Base-by-base conservation (phyloP, 2,329 filamentous ascomycete genomes). In the Chalara sp. region DNA sequence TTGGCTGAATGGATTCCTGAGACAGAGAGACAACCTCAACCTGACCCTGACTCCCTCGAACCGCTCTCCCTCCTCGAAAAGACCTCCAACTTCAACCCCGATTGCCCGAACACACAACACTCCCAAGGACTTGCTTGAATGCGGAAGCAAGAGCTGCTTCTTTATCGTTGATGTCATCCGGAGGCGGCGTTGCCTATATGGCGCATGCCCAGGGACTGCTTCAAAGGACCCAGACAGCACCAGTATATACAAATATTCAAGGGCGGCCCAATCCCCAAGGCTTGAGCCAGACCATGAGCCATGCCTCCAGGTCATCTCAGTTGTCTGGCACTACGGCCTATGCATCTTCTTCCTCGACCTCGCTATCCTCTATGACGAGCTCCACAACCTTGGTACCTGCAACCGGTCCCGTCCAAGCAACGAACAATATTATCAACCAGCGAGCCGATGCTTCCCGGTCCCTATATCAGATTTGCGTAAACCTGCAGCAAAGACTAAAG, bases 351-450 rank as follows among this genome's bases (percentile, higher is more conserved):
- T 65, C 63, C 4, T 56, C 62, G 46, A 63, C 62, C 10, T 65
- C 65, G 13, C 53, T 66, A n/a, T 62, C 63, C 30, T 61, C 62
- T 30, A 61, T 63, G 57, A 58, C 54, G 32, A 65, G 60, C 48
- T 63, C 60, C 32, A 53, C 58, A 45, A 67, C 66, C n/a, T 52
- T 68, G 47, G 61, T 65, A 46, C 52, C 67, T 44, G 69, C 70
- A 12, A 60, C 67, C 51, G 82, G 82, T 44, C 80, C 80, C 53
- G 80, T 91, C 55, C 73, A 89, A 62, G 87, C 90, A 54, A 89
- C 87, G 53, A 80, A 87, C 68, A 96, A 96, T 69, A 95, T 99
- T 68, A 96, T 99, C 76, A 99, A 99, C 72, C 88, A 92, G 70
- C 87, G 89, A 67, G 93, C 91, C 67, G 91, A 96, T 67, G 91